Evolutionary conservation across 2,329 filamentous ascomycete species (phyloP).

Genomic region (Fusarium sp.): DNA sequence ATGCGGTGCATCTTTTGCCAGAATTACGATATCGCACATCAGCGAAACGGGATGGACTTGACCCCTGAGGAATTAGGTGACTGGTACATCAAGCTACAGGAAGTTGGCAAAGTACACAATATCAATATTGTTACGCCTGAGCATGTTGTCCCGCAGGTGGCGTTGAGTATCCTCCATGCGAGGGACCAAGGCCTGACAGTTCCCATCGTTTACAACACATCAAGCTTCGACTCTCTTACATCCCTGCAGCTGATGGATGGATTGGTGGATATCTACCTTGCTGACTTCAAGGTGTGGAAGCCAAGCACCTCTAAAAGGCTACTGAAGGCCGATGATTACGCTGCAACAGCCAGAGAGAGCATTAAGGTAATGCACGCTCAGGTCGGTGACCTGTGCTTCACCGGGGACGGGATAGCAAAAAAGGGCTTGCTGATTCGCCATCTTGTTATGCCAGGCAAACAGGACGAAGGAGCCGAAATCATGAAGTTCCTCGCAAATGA

Average conservation of each 20-base stretch:
- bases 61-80: conserved; percentile 81
- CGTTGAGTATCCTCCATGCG: conserved; percentile 78
- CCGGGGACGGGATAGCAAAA: conserved; percentile 82
- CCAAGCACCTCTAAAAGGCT: conserved; percentile 72
- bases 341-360: conserved; percentile 76
- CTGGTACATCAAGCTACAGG: conserved; percentile 86
- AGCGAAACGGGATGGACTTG: conserved; percentile 82
- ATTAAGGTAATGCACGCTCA: conserved; percentile 83
- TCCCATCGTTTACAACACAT: conserved; percentile 88
- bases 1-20: conserved; percentile 81
- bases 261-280: conserved; percentile 86
- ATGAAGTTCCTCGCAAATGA: conserved; percentile 80
- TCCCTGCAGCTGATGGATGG: conserved; percentile 80
- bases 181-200: conserved; percentile 74
- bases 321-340: conserved; percentile 82
- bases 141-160: conserved; percentile 87
- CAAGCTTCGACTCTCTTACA: conserved; percentile 79
- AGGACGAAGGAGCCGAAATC: conserved; percentile 77
- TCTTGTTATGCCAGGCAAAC: conserved; percentile 85
- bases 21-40: conserved; percentile 85
- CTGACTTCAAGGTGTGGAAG: conserved; percentile 88
- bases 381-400: conserved; percentile 86
- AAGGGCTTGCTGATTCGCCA: conserved; percentile 80
- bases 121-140: conserved; percentile 90
- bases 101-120: conserved; percentile 84